phyloP scores from a whole-genome alignment of 805 yeast genomes.

The Candida lessepsii region DNA sequence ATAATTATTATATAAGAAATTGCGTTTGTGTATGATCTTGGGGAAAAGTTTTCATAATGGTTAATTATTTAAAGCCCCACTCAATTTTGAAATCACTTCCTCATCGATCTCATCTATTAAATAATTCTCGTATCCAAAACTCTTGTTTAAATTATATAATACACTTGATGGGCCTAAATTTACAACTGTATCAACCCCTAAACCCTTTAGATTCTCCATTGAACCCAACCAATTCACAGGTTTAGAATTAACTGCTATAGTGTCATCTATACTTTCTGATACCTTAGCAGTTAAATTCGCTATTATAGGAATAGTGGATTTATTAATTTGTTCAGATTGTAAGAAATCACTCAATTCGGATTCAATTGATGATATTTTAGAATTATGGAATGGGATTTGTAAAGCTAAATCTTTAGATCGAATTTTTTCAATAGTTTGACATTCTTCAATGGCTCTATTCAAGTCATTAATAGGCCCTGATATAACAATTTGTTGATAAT shows the following conservation, averaged over 20 bases:
- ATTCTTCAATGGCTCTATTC: constrained; percentile 19
- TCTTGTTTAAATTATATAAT: constrained; percentile 24
- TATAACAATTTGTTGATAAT: constrained; percentile 41
- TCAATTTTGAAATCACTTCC: background rate
- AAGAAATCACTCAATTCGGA: constrained; percentile 21
- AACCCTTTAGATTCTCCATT: constrained; percentile 21
- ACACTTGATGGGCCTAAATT: constrained; percentile 42
- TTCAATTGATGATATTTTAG: constrained; percentile 37
- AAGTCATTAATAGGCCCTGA: constrained; percentile 39
- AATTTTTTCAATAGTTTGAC: constrained; percentile 16
- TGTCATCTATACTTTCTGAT: constrained; percentile 25
- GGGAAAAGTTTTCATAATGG: too few relatives aligned
- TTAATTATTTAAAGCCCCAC: background rate
- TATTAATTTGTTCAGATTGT: background rate
- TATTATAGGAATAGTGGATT: constrained; percentile 29
- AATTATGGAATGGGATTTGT: constrained; percentile 51
- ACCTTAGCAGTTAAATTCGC: constrained; percentile 36
- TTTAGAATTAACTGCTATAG: constrained; percentile 39
- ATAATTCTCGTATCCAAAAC: constrained; percentile 3
- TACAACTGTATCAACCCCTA: constrained; percentile 21
- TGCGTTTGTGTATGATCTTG: too few relatives aligned
- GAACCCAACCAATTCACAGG: constrained; percentile 46
- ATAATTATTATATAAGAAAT: too few relatives aligned
- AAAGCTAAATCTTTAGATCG: constrained; percentile 40
- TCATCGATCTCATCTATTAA: constrained; percentile 7